phyloP scores from a whole-genome alignment of 2,329 filamentous ascomycete species.

The Botrytis tulipae region DNA sequence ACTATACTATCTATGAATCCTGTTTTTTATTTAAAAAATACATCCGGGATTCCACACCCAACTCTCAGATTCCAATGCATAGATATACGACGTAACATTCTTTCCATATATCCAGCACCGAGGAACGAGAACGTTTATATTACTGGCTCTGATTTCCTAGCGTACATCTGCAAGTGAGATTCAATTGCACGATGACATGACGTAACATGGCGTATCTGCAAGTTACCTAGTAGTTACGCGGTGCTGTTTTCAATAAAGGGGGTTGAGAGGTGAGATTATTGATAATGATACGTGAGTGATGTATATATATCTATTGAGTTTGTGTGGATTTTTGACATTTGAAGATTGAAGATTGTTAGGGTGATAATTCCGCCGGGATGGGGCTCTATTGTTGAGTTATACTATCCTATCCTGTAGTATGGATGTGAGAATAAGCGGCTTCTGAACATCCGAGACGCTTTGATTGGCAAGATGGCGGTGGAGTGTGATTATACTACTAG shows the following conservation, averaged over 20 bases:
- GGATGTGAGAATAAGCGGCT: too few relatives aligned
- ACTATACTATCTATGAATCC: not conserved
- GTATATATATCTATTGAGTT: not conserved
- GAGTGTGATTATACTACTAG: too few relatives aligned
- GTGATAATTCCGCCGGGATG: not conserved
- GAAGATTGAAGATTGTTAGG: not conserved
- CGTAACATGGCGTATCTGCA: not conserved
- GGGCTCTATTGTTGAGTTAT: not conserved
- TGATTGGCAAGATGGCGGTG: not conserved
- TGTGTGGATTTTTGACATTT: not conserved
- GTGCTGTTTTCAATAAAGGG: not conserved
- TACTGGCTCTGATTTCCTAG: not conserved
- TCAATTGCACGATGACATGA: not conserved
- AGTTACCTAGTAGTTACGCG: not conserved
- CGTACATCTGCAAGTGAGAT: constrained; percentile 6
- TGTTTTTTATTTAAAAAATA: too few relatives aligned
- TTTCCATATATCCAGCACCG: not conserved
- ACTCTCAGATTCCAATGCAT: not conserved
- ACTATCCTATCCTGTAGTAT: not conserved
- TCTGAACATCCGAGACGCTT: too few relatives aligned
- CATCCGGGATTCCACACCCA: not conserved
- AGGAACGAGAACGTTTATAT: not conserved
- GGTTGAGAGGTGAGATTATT: not conserved
- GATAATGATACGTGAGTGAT: not conserved
- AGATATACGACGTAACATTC: not conserved